Evolutionary conservation across 2,329 filamentous ascomycete species (phyloP).

Genomic region (Aspergillus niger): DNA sequence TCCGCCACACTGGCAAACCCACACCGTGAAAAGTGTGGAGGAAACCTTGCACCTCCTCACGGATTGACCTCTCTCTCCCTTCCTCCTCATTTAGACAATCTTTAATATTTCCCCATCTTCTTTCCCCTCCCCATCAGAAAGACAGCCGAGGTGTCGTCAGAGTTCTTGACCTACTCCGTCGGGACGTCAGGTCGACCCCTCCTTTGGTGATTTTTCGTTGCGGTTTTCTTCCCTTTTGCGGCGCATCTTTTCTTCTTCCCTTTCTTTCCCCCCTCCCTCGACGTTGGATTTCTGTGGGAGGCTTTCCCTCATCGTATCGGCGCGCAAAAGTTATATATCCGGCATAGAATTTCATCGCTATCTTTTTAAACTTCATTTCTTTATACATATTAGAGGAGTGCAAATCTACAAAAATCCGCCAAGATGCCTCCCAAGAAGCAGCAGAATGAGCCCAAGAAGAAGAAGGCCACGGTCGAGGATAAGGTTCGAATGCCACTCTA

Average conservation of each 20-base stretch:
- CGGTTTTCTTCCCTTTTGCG: background rate
- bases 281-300: background rate
- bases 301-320: background rate
- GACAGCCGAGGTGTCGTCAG: constrained; percentile 2
- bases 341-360: background rate
- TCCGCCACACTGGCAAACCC: constrained; percentile 28
- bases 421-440: constrained; percentile 54
- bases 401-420: constrained; percentile 23
- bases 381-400: constrained; percentile 13
- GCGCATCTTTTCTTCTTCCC: constrained; percentile 3
- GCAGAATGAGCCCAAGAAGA: constrained; percentile 49
- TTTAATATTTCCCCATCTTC: too few relatives aligned
- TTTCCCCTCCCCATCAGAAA: too few relatives aligned
- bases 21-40: constrained; percentile 38
- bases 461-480: constrained; percentile 69
- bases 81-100: background rate
- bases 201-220: constrained; percentile 10
- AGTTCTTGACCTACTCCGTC: background rate
- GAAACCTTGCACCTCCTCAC: constrained; percentile 18
- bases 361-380: background rate
- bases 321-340: background rate
- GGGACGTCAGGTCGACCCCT: constrained; percentile 5
- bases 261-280: background rate
- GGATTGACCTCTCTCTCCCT: background rate
- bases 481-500: constrained; percentile 53